Conservation (phyloP, 2,329 filamentous ascomycete species). For the Neofusicoccum sp. region DNA sequence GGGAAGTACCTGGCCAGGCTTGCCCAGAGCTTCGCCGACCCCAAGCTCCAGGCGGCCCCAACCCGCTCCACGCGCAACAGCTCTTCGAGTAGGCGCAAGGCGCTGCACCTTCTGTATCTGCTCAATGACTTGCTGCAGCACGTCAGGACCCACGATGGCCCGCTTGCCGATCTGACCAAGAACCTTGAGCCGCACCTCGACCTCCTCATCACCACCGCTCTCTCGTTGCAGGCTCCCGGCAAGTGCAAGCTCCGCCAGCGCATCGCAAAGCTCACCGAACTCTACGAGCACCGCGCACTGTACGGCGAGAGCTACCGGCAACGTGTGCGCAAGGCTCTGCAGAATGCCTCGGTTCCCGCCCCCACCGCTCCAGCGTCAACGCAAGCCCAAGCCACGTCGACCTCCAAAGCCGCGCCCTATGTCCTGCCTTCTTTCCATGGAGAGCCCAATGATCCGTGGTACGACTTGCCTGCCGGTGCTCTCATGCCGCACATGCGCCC, state of each 20-base stretch:
- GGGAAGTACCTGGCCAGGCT: constrained; percentile 74
- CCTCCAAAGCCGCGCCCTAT: constrained; percentile 60
- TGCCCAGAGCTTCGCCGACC: constrained; percentile 53
- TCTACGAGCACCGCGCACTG: constrained; percentile 70
- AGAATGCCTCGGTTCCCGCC: constrained; percentile 37
- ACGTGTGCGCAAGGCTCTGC: constrained; percentile 60
- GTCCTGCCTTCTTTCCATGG: constrained; percentile 75
- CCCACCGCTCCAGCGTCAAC: constrained; percentile 24
- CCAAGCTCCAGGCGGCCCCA: constrained; percentile 23
- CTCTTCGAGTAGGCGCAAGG: constrained; percentile 64
- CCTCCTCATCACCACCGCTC: constrained; percentile 60
- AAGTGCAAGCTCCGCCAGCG: constrained; percentile 66
- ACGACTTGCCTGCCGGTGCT: constrained; percentile 78
- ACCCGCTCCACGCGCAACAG: constrained; percentile 19
- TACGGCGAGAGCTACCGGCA: constrained; percentile 55
- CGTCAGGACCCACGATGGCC: not conserved
- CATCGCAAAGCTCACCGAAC: constrained; percentile 60
- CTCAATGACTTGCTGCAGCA: constrained; percentile 71
- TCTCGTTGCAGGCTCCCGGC: constrained; percentile 52
- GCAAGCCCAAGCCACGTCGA: constrained; percentile 28
- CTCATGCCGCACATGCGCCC: constrained; percentile 76
- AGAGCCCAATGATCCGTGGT: constrained; percentile 69
- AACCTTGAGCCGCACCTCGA: constrained; percentile 59
- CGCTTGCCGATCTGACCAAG: constrained; percentile 46
- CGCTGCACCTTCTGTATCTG: constrained; percentile 74